These are phyloP conservation scores for Salix koriyanagi DNA, from an alignment of 345 rosid genomes.

Conservation along the genomic window DNA sequence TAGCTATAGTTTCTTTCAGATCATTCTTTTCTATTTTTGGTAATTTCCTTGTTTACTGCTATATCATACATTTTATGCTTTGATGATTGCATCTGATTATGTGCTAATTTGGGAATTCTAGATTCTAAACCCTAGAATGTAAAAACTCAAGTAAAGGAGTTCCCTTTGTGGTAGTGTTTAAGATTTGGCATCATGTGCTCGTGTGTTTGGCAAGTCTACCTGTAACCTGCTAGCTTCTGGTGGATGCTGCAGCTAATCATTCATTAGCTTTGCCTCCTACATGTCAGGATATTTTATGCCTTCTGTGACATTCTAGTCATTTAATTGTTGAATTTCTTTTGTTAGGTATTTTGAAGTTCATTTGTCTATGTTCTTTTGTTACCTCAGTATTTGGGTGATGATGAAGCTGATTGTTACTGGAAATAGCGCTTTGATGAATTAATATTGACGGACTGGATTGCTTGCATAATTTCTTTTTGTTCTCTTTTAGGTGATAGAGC, in stretches of 20 bases:
- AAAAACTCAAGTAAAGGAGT: background rate
- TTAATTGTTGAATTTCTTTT: background rate
- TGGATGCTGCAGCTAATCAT: background rate
- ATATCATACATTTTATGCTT: background rate
- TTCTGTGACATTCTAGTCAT: background rate
- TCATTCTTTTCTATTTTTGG: background rate
- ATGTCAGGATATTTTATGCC: background rate
- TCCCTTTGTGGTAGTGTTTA: background rate
- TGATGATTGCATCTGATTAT: background rate
- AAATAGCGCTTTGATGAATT: background rate
- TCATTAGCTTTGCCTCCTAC: background rate
- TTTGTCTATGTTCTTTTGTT: background rate
- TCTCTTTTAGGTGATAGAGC: constrained; percentile 13
- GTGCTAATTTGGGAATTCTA: background rate
- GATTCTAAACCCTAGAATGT: background rate
- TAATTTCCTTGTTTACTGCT: background rate
- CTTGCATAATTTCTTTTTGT: background rate
- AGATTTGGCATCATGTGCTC: background rate
- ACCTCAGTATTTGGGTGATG: background rate
- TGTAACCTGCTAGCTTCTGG: background rate
- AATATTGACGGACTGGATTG: background rate
- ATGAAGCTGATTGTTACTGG: background rate
- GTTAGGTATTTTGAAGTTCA: background rate
- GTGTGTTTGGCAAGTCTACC: background rate
- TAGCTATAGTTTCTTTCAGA: background rate